phyloP scores from a whole-genome alignment of 306 rosid species.

The Parietaria judaica region DNA sequence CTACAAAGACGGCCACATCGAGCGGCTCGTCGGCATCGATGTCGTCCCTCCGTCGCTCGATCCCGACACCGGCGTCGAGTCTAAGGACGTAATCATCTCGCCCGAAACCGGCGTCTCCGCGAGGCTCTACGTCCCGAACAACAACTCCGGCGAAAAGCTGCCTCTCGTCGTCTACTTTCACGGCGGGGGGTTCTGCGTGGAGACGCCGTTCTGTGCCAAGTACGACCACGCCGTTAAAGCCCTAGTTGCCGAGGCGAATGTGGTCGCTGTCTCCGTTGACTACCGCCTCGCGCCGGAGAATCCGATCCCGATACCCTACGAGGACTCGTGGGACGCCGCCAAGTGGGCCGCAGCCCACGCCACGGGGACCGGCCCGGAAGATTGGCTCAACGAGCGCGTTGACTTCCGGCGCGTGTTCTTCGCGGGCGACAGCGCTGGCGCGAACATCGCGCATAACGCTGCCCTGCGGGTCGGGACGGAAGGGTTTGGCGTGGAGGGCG shows the following conservation, averaged over 20 bases:
- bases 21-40: constrained; percentile 35
- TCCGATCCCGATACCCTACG: constrained; percentile 43
- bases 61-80: constrained; percentile 43
- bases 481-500: constrained; percentile 19
- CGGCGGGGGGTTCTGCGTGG: constrained; percentile 65
- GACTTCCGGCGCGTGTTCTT: constrained; percentile 42
- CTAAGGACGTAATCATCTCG: constrained; percentile 57
- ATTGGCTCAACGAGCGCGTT: constrained; percentile 42
- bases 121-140: constrained; percentile 44
- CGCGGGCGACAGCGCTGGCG: constrained; percentile 76
- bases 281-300: constrained; percentile 67
- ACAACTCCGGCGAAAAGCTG: constrained; percentile 29
- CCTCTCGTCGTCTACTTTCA: constrained; percentile 60
- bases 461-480: constrained; percentile 42
- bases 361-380: constrained; percentile 38
- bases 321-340: constrained; percentile 55
- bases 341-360: constrained; percentile 55
- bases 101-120: constrained; percentile 39
- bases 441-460: constrained; percentile 42
- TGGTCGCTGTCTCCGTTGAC: constrained; percentile 50
- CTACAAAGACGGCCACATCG: constrained; percentile 51
- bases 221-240: constrained; percentile 40
- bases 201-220: constrained; percentile 40
- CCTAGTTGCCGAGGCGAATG: constrained; percentile 30
- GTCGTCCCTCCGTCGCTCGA: constrained; percentile 35